phyloP scores from a whole-genome alignment of 2,329 filamentous ascomycete species.

The Penicillium frequentans region DNA sequence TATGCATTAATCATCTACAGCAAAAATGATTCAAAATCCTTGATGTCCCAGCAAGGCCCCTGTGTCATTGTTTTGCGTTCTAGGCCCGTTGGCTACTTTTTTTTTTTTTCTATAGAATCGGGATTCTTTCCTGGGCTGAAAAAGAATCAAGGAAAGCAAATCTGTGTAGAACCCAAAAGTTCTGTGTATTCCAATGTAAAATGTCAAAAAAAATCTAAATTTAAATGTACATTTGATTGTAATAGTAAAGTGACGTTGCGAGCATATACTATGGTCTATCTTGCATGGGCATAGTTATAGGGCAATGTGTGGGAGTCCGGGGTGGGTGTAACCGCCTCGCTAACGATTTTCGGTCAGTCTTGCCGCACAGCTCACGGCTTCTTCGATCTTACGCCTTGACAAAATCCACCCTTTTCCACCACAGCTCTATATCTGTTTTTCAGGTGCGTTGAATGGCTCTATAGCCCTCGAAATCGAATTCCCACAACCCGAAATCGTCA shows the following conservation, averaged over 20 bases:
- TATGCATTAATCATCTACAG: constrained; percentile 43
- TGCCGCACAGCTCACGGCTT: constrained; percentile 41
- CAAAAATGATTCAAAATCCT: constrained; percentile 44
- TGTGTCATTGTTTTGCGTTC: constrained; percentile 22
- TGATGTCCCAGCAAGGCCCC: constrained; percentile 39
- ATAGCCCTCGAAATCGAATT: constrained; percentile 20
- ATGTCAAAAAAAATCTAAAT: neutral
- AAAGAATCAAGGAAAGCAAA: constrained; percentile 12
- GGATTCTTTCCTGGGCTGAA: constrained; percentile 9
- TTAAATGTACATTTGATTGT: neutral
- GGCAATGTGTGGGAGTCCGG: constrained; percentile 34
- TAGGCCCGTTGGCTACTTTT: constrained; percentile 14
- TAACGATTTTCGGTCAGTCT: constrained; percentile 46
- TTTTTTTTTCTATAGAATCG: constrained; percentile 20
- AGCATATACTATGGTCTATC: neutral
- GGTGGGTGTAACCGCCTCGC: constrained; percentile 39
- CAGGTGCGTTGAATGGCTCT: constrained; percentile 36
- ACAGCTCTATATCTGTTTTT: constrained; percentile 32
- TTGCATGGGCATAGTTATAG: constrained; percentile 12
- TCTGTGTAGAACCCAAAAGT: constrained; percentile 12
- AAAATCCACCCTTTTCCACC: constrained; percentile 39
- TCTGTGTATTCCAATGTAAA: neutral
- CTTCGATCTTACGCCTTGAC: constrained; percentile 36
- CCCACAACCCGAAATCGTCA: constrained; percentile 21
- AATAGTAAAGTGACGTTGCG: neutral